Conservation (phyloP, 2,329 filamentous ascomycete species). For the Chaetoscypha palmicola region DNA sequence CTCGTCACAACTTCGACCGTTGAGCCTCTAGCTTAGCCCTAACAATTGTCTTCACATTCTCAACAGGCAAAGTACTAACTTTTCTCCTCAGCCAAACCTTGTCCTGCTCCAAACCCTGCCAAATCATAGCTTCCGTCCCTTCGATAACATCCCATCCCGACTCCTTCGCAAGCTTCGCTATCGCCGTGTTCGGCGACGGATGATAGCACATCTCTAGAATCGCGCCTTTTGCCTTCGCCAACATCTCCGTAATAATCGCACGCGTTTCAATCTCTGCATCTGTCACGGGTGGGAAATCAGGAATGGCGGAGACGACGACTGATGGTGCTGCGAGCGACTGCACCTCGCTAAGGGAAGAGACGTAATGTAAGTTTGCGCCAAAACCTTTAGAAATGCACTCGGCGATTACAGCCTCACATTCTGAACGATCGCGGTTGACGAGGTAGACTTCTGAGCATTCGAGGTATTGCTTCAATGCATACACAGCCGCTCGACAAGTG, state of each 20-base stretch:
- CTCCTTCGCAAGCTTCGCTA: slow-evolving; percentile 15
- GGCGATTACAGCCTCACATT: slow-evolving; percentile 59
- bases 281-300: slow-evolving; percentile 65
- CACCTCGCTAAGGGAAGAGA: slow-evolving; percentile 56
- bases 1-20: not conserved
- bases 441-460: slow-evolving; percentile 64
- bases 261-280: slow-evolving; percentile 55
- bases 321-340: slow-evolving; percentile 49
- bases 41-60: slow-evolving; percentile 49
- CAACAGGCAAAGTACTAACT: slow-evolving; percentile 51
- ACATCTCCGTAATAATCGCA: slow-evolving; percentile 31
- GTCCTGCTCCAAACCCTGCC: slow-evolving; percentile 29
- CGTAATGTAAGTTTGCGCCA: slow-evolving; percentile 52
- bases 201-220: slow-evolving; percentile 31
- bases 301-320: slow-evolving; percentile 67
- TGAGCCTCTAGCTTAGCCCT: slow-evolving; percentile 17
- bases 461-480: slow-evolving; percentile 65
- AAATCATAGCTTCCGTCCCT: slow-evolving; percentile 29
- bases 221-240: slow-evolving; percentile 31
- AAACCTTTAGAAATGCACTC: slow-evolving; percentile 57
- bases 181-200: slow-evolving; percentile 24
- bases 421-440: slow-evolving; percentile 63
- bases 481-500: slow-evolving; percentile 70
- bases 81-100: slow-evolving; percentile 48
- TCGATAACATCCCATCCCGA: slow-evolving; percentile 24